Percentiles rank a stretch among this genome's conserved stretches.
These are phyloP conservation scores for Podaxis pistillaris DNA, from an alignment of 768 basidiomycete species.

Conservation along the genomic window DNA sequence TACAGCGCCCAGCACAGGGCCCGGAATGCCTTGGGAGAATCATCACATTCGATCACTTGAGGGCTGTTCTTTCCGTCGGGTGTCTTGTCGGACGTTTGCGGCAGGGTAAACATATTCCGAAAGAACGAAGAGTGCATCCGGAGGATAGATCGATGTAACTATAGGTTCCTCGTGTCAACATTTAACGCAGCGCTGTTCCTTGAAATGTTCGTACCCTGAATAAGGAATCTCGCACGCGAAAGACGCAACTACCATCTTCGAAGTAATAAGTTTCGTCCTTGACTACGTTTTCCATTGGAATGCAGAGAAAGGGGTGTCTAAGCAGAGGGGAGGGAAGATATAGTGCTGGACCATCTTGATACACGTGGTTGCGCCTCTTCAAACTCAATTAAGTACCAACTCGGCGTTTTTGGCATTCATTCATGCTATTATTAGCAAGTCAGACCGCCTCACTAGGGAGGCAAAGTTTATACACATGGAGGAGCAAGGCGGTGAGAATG, in stretches of 20 bases:
- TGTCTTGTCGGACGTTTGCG: neutral
- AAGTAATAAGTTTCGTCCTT: constrained; percentile 59
- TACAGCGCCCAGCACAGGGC: neutral
- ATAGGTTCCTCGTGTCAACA: neutral
- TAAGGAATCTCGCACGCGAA: constrained; percentile 59
- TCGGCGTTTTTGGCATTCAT: neutral
- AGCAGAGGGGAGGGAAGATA: neutral
- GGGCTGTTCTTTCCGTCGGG: neutral
- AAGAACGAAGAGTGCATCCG: constrained; percentile 2
- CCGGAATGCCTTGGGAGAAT: constrained; percentile 1
- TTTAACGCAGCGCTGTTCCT: neutral
- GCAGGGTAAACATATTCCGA: neutral
- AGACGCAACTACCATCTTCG: constrained; percentile 64
- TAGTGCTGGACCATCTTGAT: neutral
- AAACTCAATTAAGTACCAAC: neutral
- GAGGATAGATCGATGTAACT: constrained; percentile 30
- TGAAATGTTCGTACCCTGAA: constrained; percentile 30
- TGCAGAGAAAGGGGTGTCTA: neutral
- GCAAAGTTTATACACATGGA: neutral
- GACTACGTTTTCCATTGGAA: neutral
- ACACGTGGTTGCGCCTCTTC: neutral
- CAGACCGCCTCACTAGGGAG: neutral
- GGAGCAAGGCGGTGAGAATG: neutral
- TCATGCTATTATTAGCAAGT: neutral
- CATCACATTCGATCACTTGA: neutral